Evolutionary conservation across 2,329 filamentous ascomycete genomes (phyloP).

Genomic region (Penicillium digitatum): DNA sequence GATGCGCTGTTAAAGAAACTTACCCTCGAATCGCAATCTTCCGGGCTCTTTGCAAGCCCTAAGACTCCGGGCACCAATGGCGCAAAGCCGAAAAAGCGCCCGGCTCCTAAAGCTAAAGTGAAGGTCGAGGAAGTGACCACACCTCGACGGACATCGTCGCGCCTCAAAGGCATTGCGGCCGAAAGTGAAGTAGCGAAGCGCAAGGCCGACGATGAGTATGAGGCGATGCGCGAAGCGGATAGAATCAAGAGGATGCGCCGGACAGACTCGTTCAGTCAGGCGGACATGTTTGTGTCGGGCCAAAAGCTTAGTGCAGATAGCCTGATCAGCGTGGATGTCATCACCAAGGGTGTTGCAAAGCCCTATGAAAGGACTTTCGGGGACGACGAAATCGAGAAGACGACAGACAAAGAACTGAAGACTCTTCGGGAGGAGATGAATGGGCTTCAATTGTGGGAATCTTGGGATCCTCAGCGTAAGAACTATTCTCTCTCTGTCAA

Average conservation of each 20-base stretch:
- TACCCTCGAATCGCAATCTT: conserved; percentile 61
- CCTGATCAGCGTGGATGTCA: conserved; percentile 59
- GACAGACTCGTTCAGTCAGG: conserved; percentile 66
- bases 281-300: conserved; percentile 74
- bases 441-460: conserved; percentile 72
- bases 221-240: conserved; percentile 55
- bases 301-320: conserved; percentile 66
- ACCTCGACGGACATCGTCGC: conserved; percentile 59
- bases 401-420: conserved; percentile 70
- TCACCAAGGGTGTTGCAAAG: conserved; percentile 63
- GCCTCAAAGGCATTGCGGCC: conserved; percentile 59
- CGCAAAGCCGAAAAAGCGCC: conserved; percentile 47
- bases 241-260: conserved; percentile 61
- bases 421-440: conserved; percentile 72
- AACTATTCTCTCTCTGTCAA: conserved; percentile 1
- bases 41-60: conserved; percentile 60
- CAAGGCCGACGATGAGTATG: conserved; percentile 63
- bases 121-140: conserved; percentile 59
- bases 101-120: conserved; percentile 54
- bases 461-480: conserved; percentile 74
- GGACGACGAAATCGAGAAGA: conserved; percentile 76
- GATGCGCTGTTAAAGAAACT: conserved; percentile 77
- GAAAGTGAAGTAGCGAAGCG: conserved; percentile 65
- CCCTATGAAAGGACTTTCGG: conserved; percentile 82
- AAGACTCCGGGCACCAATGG: conserved; percentile 48